Conservation (phyloP, 1,139 yeast genomes). For the Saccharomyces hybrid region DNA sequence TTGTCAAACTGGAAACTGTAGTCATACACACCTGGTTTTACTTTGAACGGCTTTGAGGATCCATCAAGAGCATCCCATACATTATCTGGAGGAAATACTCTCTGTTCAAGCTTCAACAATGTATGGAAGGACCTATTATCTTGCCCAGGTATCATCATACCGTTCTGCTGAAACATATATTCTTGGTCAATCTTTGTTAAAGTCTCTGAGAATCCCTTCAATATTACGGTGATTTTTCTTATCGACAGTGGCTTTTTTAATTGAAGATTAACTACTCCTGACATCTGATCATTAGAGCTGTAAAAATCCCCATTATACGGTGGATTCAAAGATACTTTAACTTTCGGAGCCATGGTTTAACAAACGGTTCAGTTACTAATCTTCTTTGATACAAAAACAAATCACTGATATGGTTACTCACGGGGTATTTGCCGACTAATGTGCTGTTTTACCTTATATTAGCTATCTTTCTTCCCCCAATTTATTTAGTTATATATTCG, state of each 20-base stretch:
- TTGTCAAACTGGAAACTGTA: slow-evolving; percentile 23
- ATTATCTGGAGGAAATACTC: slow-evolving; percentile 30
- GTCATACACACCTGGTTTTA: slow-evolving; percentile 24
- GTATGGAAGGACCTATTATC: slow-evolving; percentile 24
- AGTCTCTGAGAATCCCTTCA: slow-evolving; percentile 27
- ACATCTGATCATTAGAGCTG: slow-evolving; percentile 23
- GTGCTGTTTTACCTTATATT: not conserved
- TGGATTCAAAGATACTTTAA: slow-evolving; percentile 17
- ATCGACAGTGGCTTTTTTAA: slow-evolving; percentile 20
- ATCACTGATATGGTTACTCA: not conserved
- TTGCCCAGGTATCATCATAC: slow-evolving; percentile 20
- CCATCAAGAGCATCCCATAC: slow-evolving; percentile 28
- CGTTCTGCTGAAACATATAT: slow-evolving; percentile 17
- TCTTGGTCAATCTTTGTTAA: slow-evolving; percentile 20
- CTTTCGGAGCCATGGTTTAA: slow-evolving; percentile 20
- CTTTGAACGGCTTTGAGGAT: slow-evolving; percentile 23
- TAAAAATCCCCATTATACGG: slow-evolving; percentile 26
- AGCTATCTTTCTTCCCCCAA: not conserved
- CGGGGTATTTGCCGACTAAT: not conserved
- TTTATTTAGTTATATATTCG: not conserved
- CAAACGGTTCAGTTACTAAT: not conserved
- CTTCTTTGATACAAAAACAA: not conserved
- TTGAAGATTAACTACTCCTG: slow-evolving; percentile 20
- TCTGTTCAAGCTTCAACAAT: slow-evolving; percentile 14
- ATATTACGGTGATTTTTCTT: slow-evolving; percentile 19